phyloP scores from a whole-genome alignment of 495 filamentous ascomycete species.

The Pseudoneurospora amorphoporcata region DNA sequence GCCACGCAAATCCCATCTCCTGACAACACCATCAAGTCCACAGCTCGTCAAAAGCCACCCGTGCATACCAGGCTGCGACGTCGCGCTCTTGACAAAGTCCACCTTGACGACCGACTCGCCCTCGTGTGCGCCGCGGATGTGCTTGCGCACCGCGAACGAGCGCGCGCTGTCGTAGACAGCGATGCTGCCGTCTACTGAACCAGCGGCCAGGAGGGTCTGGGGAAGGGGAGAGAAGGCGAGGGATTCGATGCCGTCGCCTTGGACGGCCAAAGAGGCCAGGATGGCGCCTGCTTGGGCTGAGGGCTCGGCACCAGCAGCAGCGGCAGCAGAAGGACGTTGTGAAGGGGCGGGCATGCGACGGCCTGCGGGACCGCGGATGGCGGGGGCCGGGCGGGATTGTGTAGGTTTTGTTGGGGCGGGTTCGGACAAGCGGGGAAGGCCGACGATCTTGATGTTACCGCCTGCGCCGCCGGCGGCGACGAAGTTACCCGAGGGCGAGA shows the following conservation, averaged over 20 bases:
- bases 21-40: slow-evolving; percentile 79
- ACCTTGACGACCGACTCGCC: slow-evolving; percentile 81
- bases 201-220: slow-evolving; percentile 70
- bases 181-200: slow-evolving; percentile 84
- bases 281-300: slow-evolving; percentile 68
- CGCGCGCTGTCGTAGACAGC: slow-evolving; percentile 77
- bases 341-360: slow-evolving; percentile 3
- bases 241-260: slow-evolving; percentile 65
- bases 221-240: slow-evolving; percentile 62
- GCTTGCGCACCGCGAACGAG: slow-evolving; percentile 68
- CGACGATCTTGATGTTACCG: slow-evolving; percentile 72
- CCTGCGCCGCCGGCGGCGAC: slow-evolving; percentile 80
- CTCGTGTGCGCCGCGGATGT: slow-evolving; percentile 73
- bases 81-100: slow-evolving; percentile 58
- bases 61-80: slow-evolving; percentile 3
- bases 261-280: slow-evolving; percentile 54
- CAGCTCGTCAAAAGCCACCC: slow-evolving; percentile 65
- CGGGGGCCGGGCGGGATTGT: slow-evolving; percentile 9
- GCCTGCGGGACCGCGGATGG: slow-evolving; percentile 3
- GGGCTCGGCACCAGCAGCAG: slow-evolving; percentile 19
- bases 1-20: slow-evolving; percentile 78
- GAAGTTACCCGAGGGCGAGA: slow-evolving; percentile 66
- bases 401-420: slow-evolving; percentile 27
- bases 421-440: slow-evolving; percentile 61
- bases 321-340: not conserved